A percentile compares a stretch with the other conserved stretches of the same genome.
These are phyloP conservation scores for Pythium graminicola DNA, from an alignment of 352 stramenopile species.

Conservation along the genomic window DNA sequence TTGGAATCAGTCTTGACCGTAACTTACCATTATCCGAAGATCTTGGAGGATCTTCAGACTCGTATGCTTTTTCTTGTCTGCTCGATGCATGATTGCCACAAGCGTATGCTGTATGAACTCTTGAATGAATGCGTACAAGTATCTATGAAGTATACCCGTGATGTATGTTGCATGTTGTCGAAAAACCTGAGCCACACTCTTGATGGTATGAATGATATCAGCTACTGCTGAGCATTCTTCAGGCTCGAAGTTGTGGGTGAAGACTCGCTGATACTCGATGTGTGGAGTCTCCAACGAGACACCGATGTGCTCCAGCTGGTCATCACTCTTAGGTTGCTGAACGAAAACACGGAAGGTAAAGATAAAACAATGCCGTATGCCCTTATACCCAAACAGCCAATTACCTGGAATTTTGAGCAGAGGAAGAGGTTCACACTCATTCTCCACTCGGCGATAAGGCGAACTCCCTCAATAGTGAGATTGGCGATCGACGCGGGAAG, in stretches of 20 bases:
- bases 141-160: slow-evolving; percentile 35
- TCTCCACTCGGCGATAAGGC: slow-evolving; percentile 18
- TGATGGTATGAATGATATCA: slow-evolving; percentile 63
- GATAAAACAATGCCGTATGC: too few species aligned
- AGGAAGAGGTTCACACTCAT: slow-evolving; percentile 19
- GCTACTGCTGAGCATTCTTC: slow-evolving; percentile 55
- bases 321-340: slow-evolving; percentile 32
- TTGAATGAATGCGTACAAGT: slow-evolving; percentile 64
- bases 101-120: slow-evolving; percentile 69
- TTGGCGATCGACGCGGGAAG: not conserved
- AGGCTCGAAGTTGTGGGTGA: slow-evolving; percentile 61
- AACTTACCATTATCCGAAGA: slow-evolving; percentile 47
- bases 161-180: slow-evolving; percentile 27
- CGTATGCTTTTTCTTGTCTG: slow-evolving; percentile 76
- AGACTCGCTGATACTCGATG: slow-evolving; percentile 62
- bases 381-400: too few species aligned
- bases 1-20: not conserved
- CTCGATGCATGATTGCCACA: slow-evolving; percentile 67
- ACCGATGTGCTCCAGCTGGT: slow-evolving; percentile 23
- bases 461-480: slow-evolving; percentile 13
- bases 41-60: slow-evolving; percentile 68
- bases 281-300: slow-evolving; percentile 28
- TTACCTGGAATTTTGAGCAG: slow-evolving; percentile 18
- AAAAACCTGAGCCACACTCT: slow-evolving; percentile 51
- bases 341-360: not conserved